phyloP scores from a whole-genome alignment of 148 eudicot species.

The Rhododendron simsii region DNA sequence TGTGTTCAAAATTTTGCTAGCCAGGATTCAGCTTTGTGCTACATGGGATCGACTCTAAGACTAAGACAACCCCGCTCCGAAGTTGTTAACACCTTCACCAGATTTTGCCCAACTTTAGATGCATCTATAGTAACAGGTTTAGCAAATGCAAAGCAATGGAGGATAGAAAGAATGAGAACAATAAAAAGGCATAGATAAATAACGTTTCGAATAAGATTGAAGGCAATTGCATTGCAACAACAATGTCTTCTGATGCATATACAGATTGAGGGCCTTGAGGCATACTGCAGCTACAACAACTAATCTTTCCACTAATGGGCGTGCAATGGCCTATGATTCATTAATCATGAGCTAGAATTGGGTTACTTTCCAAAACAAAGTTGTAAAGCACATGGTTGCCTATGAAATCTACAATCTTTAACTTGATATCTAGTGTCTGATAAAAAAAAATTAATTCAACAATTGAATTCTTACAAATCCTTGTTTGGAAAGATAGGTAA shows the following conservation, averaged over 20 bases:
- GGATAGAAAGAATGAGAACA: background rate
- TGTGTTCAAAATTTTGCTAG: background rate
- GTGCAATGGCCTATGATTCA: background rate
- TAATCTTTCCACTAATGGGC: background rate
- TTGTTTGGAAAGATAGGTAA: background rate
- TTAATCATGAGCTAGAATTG: background rate
- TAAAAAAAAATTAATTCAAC: background rate
- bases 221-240: background rate
- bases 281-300: background rate
- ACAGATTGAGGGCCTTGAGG: background rate
- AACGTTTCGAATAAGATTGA: background rate
- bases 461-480: background rate
- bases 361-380: background rate
- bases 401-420: background rate
- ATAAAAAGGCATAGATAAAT: background rate
- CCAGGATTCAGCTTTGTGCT: background rate
- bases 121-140: background rate
- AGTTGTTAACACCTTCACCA: background rate
- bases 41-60: background rate
- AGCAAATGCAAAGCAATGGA: background rate
- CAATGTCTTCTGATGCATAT: background rate
- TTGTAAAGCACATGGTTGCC: background rate
- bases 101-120: background rate
- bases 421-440: background rate
- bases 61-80: background rate